Conservation (phyloP, 2,329 filamentous ascomycete species). For the Calonectria henricotiae region DNA sequence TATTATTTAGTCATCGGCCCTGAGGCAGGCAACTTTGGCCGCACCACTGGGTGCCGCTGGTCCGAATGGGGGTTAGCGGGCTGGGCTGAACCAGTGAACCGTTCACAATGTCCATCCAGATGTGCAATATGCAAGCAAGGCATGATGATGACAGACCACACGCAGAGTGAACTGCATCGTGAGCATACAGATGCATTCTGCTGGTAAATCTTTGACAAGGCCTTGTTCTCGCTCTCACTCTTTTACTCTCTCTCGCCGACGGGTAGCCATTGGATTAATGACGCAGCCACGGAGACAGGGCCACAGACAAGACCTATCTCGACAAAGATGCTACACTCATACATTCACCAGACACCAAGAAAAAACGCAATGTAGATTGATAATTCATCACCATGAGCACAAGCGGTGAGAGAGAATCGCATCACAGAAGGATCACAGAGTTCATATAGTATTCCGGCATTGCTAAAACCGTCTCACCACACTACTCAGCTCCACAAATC, state of each 20-base stretch:
- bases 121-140: background rate
- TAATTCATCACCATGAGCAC: conserved; percentile 35
- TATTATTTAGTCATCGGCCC: conserved; percentile 6
- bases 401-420: conserved; percentile 26
- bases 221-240: background rate
- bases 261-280: too few relatives aligned
- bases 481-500: conserved; percentile 44
- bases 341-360: too few relatives aligned
- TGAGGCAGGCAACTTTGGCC: conserved; percentile 24
- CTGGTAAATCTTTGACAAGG: background rate
- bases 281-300: too few relatives aligned
- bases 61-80: background rate
- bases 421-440: conserved; percentile 51
- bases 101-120: background rate
- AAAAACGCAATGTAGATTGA: too few relatives aligned
- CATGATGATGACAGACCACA: background rate
- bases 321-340: background rate
- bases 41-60: conserved; percentile 7
- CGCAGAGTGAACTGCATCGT: too few relatives aligned
- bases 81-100: too few relatives aligned
- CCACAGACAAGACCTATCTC: too few relatives aligned
- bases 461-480: conserved; percentile 40
- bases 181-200: too few relatives aligned
- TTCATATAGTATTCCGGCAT: conserved; percentile 43
- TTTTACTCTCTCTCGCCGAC: background rate